phyloP scores from a whole-genome alignment of 2,329 filamentous ascomycete species.

The Xylariaceae sp. region DNA sequence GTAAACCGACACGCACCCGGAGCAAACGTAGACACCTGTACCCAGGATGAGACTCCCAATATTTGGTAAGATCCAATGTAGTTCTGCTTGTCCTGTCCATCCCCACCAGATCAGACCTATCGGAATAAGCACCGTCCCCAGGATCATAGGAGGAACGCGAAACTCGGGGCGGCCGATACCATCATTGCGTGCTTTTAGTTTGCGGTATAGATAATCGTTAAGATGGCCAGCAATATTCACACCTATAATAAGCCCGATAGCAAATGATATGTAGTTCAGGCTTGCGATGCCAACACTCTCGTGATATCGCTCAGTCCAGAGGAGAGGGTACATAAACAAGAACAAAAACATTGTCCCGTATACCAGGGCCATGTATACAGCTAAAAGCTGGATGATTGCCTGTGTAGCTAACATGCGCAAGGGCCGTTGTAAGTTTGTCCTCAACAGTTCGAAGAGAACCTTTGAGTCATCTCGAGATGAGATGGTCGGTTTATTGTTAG shows the following conservation, averaged over 20 bases:
- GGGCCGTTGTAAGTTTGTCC: constrained; percentile 48
- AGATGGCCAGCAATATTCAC: constrained; percentile 34
- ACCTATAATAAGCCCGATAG: constrained; percentile 48
- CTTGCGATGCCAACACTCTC: constrained; percentile 50
- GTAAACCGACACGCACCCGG: constrained; percentile 60
- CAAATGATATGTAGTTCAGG: constrained; percentile 54
- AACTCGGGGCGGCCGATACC: constrained; percentile 25
- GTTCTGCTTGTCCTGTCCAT: constrained; percentile 34
- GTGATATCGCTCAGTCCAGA: constrained; percentile 44
- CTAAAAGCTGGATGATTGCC: constrained; percentile 52
- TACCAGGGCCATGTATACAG: constrained; percentile 50
- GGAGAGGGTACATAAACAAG: constrained; percentile 48
- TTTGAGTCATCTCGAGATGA: background rate
- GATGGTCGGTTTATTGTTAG: background rate
- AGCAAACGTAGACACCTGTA: constrained; percentile 56
- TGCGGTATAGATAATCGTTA: constrained; percentile 44
- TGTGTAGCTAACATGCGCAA: constrained; percentile 51
- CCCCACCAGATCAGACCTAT: constrained; percentile 46
- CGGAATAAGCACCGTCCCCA: constrained; percentile 58
- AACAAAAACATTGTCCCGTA: constrained; percentile 55
- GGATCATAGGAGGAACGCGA: constrained; percentile 59
- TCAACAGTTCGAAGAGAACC: background rate
- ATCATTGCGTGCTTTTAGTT: constrained; percentile 33
- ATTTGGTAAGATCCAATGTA: constrained; percentile 48
- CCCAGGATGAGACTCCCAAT: constrained; percentile 60